Conservation (phyloP, 306 rosid genomes). For the Gillenia trifoliata region DNA sequence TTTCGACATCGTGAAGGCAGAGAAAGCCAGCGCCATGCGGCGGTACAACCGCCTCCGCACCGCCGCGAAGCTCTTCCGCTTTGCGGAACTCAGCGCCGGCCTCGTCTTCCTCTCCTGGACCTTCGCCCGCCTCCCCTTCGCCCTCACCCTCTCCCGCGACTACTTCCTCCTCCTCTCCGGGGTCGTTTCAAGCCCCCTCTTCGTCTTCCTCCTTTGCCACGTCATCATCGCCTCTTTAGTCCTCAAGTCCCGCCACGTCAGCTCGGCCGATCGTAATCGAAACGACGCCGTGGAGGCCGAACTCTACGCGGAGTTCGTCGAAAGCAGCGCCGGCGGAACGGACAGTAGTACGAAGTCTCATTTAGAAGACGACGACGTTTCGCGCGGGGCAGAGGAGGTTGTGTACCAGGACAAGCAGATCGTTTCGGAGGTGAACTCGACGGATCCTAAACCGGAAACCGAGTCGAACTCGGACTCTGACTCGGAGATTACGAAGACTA, state of each 20-base stretch:
- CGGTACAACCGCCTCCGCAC: conserved; percentile 27
- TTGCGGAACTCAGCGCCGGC: conserved; percentile 31
- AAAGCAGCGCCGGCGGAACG: neutral
- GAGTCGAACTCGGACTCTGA: conserved; percentile 8
- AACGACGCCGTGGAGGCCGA: conserved; percentile 1
- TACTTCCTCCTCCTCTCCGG: conserved; percentile 32
- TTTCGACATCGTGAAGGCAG: conserved; percentile 26
- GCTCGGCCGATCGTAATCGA: neutral
- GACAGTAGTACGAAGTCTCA: neutral
- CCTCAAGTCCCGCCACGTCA: conserved; percentile 37
- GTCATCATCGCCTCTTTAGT: conserved; percentile 57
- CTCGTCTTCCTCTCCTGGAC: conserved; percentile 45
- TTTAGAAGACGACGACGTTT: neutral
- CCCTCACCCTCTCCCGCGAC: conserved; percentile 34
- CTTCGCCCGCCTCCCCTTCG: conserved; percentile 55
- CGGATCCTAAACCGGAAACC: neutral
- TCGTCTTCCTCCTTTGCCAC: conserved; percentile 64
- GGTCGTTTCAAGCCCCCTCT: conserved; percentile 49
- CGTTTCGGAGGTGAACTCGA: conserved; percentile 24
- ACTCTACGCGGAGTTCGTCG: conserved; percentile 24
- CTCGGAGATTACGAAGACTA: conserved; percentile 15
- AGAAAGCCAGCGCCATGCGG: conserved; percentile 20
- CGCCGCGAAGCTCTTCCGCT: conserved; percentile 45
- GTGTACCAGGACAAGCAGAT: conserved; percentile 55
- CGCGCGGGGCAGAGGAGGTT: conserved; percentile 7